phyloP scores from a whole-genome alignment of 225 moss, liverwort and hornwort genomes.

The Straminergon stramineum region DNA sequence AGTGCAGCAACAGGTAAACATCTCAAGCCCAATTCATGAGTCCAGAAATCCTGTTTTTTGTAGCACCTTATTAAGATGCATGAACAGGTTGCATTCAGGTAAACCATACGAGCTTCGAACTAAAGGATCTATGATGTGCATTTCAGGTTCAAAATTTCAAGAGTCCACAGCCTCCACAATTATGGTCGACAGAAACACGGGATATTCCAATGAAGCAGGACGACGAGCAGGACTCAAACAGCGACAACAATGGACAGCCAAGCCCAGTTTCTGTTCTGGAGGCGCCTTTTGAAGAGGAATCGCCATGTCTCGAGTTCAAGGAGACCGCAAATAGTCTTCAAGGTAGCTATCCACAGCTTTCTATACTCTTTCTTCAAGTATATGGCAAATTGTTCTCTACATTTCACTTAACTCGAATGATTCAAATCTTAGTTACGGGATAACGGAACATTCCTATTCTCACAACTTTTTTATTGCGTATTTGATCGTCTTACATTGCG shows the following conservation, averaged over 20 bases:
- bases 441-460: background rate
- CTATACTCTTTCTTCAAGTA: background rate
- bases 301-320: slow-evolving; percentile 40
- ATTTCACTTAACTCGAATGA: background rate
- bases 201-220: slow-evolving; percentile 29
- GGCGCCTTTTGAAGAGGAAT: slow-evolving; percentile 55
- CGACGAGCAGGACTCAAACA: slow-evolving; percentile 53
- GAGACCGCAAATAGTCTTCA: slow-evolving; percentile 40
- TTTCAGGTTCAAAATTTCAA: slow-evolving; percentile 24
- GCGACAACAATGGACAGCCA: slow-evolving; percentile 70
- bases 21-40: background rate
- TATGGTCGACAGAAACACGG: slow-evolving; percentile 22
- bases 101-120: background rate
- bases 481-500: background rate
- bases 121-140: background rate
- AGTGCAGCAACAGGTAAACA: background rate
- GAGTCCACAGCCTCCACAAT: slow-evolving; percentile 11
- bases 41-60: background rate
- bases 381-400: background rate
- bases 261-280: slow-evolving; percentile 78
- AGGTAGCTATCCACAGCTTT: slow-evolving; percentile 15
- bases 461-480: too few relatives aligned
- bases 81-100: background rate
- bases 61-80: background rate
- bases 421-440: background rate